phyloP scores from a whole-genome alignment of 129 eudicot genomes.

The Saussurea involucrata region DNA sequence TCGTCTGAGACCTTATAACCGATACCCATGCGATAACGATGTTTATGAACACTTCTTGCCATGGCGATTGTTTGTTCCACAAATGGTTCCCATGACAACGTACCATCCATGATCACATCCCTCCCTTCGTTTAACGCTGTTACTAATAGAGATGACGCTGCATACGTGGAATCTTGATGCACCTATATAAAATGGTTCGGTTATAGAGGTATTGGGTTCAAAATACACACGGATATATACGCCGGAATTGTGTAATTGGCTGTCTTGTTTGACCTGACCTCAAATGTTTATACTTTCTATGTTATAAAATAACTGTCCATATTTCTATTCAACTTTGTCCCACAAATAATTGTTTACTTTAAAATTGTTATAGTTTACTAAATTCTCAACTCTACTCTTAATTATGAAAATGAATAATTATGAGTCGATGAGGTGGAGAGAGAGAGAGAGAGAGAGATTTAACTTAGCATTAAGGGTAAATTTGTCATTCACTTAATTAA shows the following conservation, averaged over 20 bases:
- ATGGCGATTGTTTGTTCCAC: constrained; percentile 85
- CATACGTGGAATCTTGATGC: constrained; percentile 84
- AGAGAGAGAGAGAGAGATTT: neutral
- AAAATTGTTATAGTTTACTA: neutral
- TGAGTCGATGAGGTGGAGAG: neutral
- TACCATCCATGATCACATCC: constrained; percentile 98
- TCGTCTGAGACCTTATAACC: constrained; percentile 78
- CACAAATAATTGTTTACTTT: neutral
- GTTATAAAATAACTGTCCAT: neutral
- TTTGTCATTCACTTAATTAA: neutral
- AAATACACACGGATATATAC: neutral
- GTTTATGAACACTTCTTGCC: constrained; percentile 80
- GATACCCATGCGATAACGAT: constrained; percentile 80
- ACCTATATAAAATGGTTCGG: constrained; percentile 37
- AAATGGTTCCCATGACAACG: constrained; percentile 89
- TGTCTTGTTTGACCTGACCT: neutral
- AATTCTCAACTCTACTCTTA: neutral
- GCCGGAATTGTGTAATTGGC: neutral
- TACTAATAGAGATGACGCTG: constrained; percentile 86
- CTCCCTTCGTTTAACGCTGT: constrained; percentile 92
- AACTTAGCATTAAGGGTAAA: neutral
- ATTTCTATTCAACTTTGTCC: neutral
- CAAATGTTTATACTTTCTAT: neutral
- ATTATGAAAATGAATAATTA: neutral
- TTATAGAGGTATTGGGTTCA: neutral